Base-by-base conservation (phyloP, 2,329 filamentous ascomycete species). In the Alternaria brassicae region DNA sequence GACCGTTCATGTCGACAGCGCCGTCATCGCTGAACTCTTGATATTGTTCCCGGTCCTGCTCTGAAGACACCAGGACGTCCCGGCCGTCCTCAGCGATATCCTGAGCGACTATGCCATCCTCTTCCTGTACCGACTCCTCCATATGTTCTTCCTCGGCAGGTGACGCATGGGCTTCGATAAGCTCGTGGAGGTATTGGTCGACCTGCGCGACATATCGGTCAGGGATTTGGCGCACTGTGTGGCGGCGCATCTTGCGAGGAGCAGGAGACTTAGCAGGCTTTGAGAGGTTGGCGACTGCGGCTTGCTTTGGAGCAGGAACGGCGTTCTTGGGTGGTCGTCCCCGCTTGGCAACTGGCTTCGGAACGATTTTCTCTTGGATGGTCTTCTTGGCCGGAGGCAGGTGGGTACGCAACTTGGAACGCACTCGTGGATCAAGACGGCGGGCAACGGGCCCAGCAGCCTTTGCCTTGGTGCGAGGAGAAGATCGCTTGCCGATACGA, bases 191-290 rank as follows among this genome's bases (percentile, higher is more conserved):
- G 34, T 54, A 41, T 50, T 61, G 44, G 9, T 61, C 49, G 7
- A 61, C 34, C 23, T 53, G 48, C 1, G 40, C 47, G 44, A 60
- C 4, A 34, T 66, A 70, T 50, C 62, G 70, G 47, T 74, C 69
- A 1, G 69, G 68, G 8, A 75, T 62, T n/a, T 74, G 69, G n/a
- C 73, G 39, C 2, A 59, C 32, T 2, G 70, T 71, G 52, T 67
- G 67, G 25, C 72, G 72, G 17, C 70, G 63, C 37, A 68, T 65
- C 57, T 73, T 73, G 44, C 72, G 72, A 32, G 70, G 65, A 25
- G 50, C 66, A 3, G 30, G 25, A 5, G 50, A 39, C 51, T 64
- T 63, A 2, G 52, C 13, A 12, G 55, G 36, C 47, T 64, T 67
- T 2, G 45, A 32, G 15, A 55, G 36, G 44, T 64, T 67, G 8